A percentile compares a stretch with the other conserved stretches of the same genome.
Evolutionary conservation across 2,329 filamentous ascomycete genomes (phyloP).

Genomic region (Aspergillus sp.): DNA sequence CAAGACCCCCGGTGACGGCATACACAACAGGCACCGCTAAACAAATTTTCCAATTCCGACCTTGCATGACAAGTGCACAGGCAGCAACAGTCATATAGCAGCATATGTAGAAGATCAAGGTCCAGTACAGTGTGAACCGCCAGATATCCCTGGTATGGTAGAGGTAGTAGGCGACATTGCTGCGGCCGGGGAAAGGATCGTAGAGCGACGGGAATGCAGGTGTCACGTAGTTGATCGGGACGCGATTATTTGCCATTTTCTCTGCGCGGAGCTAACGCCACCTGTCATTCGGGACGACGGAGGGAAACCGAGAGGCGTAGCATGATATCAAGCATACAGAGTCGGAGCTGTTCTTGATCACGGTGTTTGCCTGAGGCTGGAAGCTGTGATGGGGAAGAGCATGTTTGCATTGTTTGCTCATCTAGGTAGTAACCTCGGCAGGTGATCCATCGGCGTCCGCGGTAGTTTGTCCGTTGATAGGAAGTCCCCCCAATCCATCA

Average conservation of each 20-base stretch:
- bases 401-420: slow-evolving; percentile 36
- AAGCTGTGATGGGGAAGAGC: slow-evolving; percentile 1
- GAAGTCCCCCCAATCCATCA: not conserved
- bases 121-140: slow-evolving; percentile 87
- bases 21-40: slow-evolving; percentile 75
- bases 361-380: not conserved
- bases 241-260: slow-evolving; percentile 40
- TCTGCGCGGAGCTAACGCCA: not conserved
- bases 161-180: slow-evolving; percentile 62
- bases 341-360: not conserved
- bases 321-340: slow-evolving; percentile 5
- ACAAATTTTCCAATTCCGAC: slow-evolving; percentile 49
- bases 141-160: slow-evolving; percentile 77
- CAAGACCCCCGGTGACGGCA: slow-evolving; percentile 67
- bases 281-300: slow-evolving; percentile 8
- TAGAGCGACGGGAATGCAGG: slow-evolving; percentile 81
- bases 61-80: slow-evolving; percentile 73
- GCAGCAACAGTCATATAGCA: slow-evolving; percentile 72
- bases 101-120: slow-evolving; percentile 71
- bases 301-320: not conserved
- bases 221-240: slow-evolving; percentile 61
- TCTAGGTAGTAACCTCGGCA: slow-evolving; percentile 30
- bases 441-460: slow-evolving; percentile 29
- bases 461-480: slow-evolving; percentile 5
- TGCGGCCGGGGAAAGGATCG: slow-evolving; percentile 63